Percentiles rank a stretch among this genome's conserved stretches.
Conservation (phyloP, 306 rosid genomes). For the Quercus glauca region DNA sequence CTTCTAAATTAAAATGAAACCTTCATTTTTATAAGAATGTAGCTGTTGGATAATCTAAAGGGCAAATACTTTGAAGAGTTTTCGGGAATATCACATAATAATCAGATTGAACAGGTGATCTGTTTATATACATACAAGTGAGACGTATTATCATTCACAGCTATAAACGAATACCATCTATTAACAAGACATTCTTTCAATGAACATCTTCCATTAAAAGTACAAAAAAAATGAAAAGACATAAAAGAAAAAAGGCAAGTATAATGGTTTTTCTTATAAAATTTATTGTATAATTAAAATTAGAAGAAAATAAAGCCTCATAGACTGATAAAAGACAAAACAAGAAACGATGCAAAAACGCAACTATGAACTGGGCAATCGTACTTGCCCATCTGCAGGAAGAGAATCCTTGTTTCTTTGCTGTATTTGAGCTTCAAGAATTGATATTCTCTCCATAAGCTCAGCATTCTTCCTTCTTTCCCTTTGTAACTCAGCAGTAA, state of each 20-base stretch:
- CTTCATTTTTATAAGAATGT: not conserved
- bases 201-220: not conserved
- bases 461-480: slow-evolving; percentile 73
- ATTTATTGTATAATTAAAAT: not conserved
- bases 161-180: not conserved
- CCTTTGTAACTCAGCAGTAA: slow-evolving; percentile 65
- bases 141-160: not conserved
- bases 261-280: not conserved
- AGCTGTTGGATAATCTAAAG: not conserved
- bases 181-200: not conserved
- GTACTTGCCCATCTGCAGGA: slow-evolving; percentile 37
- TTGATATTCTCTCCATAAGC: slow-evolving; percentile 64
- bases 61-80: not conserved
- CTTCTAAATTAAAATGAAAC: not conserved
- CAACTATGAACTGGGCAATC: slow-evolving; percentile 14
- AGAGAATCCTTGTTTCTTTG: slow-evolving; percentile 40
- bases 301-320: not conserved
- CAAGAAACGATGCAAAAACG: not conserved
- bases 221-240: not conserved
- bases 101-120: not conserved
- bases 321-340: not conserved
- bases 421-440: slow-evolving; percentile 79
- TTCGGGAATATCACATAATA: not conserved
- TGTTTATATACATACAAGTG: not conserved
- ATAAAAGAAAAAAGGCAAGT: not conserved